phyloP scores from a whole-genome alignment of 495 filamentous ascomycete species.

The Hypoxylon perforatum region DNA sequence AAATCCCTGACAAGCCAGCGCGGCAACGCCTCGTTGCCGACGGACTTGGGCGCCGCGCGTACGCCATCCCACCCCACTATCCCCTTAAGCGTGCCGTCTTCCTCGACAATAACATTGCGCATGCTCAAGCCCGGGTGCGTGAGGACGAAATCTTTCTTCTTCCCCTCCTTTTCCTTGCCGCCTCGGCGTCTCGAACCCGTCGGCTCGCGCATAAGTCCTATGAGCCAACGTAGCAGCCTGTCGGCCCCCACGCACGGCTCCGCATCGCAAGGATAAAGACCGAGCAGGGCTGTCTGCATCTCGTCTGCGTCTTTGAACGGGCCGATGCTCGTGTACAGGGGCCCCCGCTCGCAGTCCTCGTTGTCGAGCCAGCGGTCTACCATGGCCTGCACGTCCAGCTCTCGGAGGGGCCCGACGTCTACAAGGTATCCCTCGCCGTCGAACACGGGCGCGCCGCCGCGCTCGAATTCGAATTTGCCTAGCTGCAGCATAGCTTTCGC shows the following conservation, averaged over 20 bases:
- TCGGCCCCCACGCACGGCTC: constrained; percentile 27
- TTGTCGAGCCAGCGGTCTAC: constrained; percentile 31
- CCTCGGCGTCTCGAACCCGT: neutral
- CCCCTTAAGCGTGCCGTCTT: constrained; percentile 36
- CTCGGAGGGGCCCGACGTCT: constrained; percentile 18
- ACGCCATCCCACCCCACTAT: constrained; percentile 41
- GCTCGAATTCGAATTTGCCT: constrained; percentile 31
- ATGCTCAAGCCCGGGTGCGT: constrained; percentile 37
- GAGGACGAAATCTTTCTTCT: constrained; percentile 32
- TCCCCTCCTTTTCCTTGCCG: constrained; percentile 3
- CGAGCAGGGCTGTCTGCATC: constrained; percentile 33
- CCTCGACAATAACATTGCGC: constrained; percentile 34
- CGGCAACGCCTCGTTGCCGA: constrained; percentile 38
- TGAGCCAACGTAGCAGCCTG: constrained; percentile 29
- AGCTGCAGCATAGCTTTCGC: constrained; percentile 36
- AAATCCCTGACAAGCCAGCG: constrained; percentile 40
- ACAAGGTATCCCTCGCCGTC: constrained; percentile 20
- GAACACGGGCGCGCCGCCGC: constrained; percentile 35
- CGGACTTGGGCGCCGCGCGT: constrained; percentile 20
- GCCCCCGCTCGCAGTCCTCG: constrained; percentile 26
- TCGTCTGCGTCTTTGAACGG: constrained; percentile 11
- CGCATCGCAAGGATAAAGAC: constrained; percentile 20
- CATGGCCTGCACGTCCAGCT: constrained; percentile 39
- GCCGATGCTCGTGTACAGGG: constrained; percentile 21
- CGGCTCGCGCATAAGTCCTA: constrained; percentile 30